These are phyloP conservation scores for Moricandia arvensis DNA, from an alignment of 345 rosid species.

Conservation along the genomic window DNA sequence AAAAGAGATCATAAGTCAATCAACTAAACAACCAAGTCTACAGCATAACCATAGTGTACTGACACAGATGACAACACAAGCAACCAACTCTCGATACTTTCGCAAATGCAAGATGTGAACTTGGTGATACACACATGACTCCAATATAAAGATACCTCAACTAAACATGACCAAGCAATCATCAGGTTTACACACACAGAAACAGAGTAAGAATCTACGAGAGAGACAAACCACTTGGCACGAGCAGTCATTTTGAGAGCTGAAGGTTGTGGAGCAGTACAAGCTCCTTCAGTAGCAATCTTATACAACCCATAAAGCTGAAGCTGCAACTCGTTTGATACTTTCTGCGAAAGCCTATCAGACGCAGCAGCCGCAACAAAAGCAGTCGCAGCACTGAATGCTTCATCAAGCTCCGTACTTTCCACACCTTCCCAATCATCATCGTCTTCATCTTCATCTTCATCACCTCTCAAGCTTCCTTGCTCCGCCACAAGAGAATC, in stretches of 20 bases:
- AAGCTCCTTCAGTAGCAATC: constrained; percentile 91
- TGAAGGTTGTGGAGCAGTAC: constrained; percentile 77
- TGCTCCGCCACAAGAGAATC: constrained; percentile 73
- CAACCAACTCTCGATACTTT: background rate
- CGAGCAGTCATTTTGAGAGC: constrained; percentile 47
- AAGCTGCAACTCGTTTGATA: constrained; percentile 57
- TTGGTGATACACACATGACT: background rate
- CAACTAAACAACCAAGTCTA: background rate
- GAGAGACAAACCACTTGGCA: background rate
- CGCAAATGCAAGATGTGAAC: background rate
- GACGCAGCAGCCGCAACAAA: constrained; percentile 78
- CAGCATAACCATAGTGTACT: background rate
- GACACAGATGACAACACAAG: background rate
- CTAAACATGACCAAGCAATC: background rate
- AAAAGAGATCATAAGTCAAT: background rate
- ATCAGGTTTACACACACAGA: background rate
- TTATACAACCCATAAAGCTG: constrained; percentile 84
- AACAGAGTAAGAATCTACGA: background rate
- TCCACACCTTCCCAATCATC: constrained; percentile 92
- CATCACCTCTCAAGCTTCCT: constrained; percentile 62
- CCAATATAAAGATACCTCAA: background rate
- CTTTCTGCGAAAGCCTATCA: constrained; percentile 53
- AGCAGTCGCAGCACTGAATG: constrained; percentile 77
- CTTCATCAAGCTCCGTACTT: constrained; percentile 81
- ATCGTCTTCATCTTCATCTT: background rate